A percentile compares a stretch with the other conserved stretches of the same genome.
These are phyloP conservation scores for Sclerotinia trifoliorum DNA, from an alignment of 2,329 filamentous ascomycete species.

Conservation along the genomic window DNA sequence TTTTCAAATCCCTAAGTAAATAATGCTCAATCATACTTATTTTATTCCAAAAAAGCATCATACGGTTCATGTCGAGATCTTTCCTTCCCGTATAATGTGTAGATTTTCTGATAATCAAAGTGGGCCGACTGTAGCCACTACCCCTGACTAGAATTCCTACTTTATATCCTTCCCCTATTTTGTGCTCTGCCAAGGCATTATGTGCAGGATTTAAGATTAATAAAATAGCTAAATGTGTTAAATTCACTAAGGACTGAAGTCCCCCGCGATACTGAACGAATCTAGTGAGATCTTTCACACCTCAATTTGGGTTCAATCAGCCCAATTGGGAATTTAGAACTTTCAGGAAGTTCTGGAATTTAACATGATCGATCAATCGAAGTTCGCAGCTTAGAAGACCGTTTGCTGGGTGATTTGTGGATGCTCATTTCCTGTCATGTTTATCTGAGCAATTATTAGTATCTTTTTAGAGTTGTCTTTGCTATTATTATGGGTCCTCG, in stretches of 20 bases:
- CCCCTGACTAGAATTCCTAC: constrained; percentile 11
- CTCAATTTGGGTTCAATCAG: not conserved
- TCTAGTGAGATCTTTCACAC: not conserved
- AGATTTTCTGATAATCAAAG: no score
- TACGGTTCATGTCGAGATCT: not conserved
- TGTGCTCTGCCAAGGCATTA: constrained; percentile 9
- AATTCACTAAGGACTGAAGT: constrained; percentile 1
- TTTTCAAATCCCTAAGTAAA: not conserved
- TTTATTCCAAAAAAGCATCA: not conserved
- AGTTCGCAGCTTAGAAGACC: not conserved
- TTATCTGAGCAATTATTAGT: not conserved
- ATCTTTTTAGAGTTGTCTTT: not conserved
- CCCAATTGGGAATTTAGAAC: not conserved
- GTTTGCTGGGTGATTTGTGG: not conserved
- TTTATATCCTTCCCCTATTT: not conserved
- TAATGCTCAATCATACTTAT: not conserved
- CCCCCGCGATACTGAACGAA: not conserved
- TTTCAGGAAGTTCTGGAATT: constrained; percentile 6
- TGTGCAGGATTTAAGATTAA: constrained; percentile 16
- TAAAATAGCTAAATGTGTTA: constrained; percentile 8
- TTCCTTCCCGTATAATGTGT: not conserved
- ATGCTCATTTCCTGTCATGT: constrained; percentile 4
- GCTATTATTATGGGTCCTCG: not conserved
- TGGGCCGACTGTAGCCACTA: not conserved
- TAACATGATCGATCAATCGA: constrained; percentile 5